These are phyloP conservation scores for Chytridium lagenaria DNA, from an alignment of 371 early-diverging fungal genomes.

Conservation along the genomic window DNA sequence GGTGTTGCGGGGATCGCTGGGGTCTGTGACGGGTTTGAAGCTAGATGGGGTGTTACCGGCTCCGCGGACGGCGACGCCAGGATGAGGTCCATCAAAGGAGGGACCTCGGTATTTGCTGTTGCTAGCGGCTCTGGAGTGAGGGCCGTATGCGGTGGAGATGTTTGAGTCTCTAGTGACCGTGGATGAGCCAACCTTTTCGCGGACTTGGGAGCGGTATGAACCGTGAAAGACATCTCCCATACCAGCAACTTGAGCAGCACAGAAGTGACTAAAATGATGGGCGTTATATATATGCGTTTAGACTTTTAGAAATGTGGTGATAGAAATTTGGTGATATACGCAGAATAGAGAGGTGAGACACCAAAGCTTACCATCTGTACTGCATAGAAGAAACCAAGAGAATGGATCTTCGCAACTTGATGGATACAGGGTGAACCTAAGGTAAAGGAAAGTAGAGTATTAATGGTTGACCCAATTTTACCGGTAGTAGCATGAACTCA, in stretches of 20 bases:
- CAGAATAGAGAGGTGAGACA: too few species aligned
- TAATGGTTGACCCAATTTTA: too few species aligned
- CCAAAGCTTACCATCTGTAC: background rate
- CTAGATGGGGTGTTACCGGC: background rate
- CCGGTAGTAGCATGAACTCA: too few species aligned
- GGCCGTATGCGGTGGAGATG: background rate
- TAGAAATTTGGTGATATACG: too few species aligned
- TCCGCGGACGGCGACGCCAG: too few species aligned
- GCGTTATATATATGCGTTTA: too few species aligned
- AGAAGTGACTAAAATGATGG: background rate
- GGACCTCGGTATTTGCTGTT: too few species aligned
- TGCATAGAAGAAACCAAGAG: background rate
- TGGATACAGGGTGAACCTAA: background rate
- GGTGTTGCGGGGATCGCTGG: background rate
- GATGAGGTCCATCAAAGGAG: too few species aligned
- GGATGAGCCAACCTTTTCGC: background rate
- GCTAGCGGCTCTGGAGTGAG: too few species aligned
- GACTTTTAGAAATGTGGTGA: too few species aligned
- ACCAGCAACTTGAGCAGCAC: background rate
- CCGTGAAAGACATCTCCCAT: background rate
- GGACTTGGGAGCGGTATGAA: background rate
- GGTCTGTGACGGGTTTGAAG: slow-evolving; percentile 5
- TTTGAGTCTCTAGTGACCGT: too few species aligned
- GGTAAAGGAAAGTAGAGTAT: too few species aligned
- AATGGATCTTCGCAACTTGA: background rate